These are phyloP conservation scores for Abrus precatorius DNA, from an alignment of 306 rosid genomes.

Conservation along the genomic window DNA sequence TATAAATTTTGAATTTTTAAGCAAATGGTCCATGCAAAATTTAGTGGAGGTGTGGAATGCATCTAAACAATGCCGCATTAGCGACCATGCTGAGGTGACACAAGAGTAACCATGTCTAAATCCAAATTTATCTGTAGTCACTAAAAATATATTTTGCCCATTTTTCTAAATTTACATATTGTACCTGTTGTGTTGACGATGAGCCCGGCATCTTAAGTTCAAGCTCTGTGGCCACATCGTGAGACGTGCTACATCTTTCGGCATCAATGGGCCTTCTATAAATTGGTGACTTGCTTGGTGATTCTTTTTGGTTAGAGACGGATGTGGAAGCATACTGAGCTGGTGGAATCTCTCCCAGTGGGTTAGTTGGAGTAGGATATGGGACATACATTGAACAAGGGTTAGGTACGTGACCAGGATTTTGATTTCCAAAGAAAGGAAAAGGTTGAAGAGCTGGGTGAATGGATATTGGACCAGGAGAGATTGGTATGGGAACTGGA, in stretches of 20 bases:
- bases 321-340: constrained; percentile 64
- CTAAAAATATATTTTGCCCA: not conserved
- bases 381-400: constrained; percentile 76
- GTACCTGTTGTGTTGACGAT: constrained; percentile 71
- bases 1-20: no score
- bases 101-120: no score
- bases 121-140: no score
- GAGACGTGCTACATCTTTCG: constrained; percentile 67
- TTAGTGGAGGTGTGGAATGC: no score
- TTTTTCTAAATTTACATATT: constrained; percentile 20
- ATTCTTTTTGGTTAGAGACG: constrained; percentile 63
- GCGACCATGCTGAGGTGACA: no score
- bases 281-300: constrained; percentile 64
- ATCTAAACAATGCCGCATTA: no score
- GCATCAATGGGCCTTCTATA: constrained; percentile 57
- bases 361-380: constrained; percentile 66
- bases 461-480: constrained; percentile 69
- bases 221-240: constrained; percentile 89
- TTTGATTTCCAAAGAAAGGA: constrained; percentile 78
- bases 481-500: constrained; percentile 72
- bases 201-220: constrained; percentile 98
- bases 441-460: constrained; percentile 80
- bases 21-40: no score
- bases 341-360: constrained; percentile 62
- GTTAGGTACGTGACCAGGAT: constrained; percentile 66